Evolutionary conservation across 371 early-diverging fungal species (phyloP).

Genomic region (Basidiobolus heterosporus): DNA sequence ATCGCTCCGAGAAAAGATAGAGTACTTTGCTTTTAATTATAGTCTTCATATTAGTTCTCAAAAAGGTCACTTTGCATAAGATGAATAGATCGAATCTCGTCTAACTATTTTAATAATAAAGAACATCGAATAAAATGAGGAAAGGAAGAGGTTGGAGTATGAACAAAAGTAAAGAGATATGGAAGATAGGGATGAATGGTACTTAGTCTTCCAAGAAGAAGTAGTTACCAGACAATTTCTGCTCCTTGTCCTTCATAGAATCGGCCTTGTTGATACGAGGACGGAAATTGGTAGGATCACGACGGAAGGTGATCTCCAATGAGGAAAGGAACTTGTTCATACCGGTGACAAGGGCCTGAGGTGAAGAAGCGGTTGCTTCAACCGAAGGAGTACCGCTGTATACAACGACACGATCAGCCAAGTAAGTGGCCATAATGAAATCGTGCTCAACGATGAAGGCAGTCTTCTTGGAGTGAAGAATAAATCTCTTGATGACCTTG

Average conservation of each 20-base stretch:
- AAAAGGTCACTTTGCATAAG: too few relatives aligned
- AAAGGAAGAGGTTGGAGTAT: background rate
- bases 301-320: slow-evolving; percentile 96
- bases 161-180: background rate
- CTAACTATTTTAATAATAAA: too few relatives aligned
- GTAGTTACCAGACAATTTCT: slow-evolving; percentile 86
- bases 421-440: slow-evolving; percentile 99
- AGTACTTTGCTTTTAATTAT: too few relatives aligned
- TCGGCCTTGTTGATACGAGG: slow-evolving; percentile 98
- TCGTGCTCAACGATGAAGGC: slow-evolving; percentile 99
- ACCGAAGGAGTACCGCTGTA: slow-evolving; percentile 92
- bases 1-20: too few relatives aligned
- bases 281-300: slow-evolving; percentile 96
- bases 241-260: slow-evolving; percentile 96
- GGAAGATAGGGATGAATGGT: background rate
- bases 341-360: slow-evolving; percentile 84
- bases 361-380: slow-evolving; percentile 60
- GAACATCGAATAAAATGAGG: too few relatives aligned
- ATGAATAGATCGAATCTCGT: too few relatives aligned
- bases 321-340: slow-evolving; percentile 97
- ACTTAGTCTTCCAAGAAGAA: slow-evolving; percentile 62
- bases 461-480: slow-evolving; percentile 92
- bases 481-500: slow-evolving; percentile 98
- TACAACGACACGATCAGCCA: slow-evolving; percentile 98
- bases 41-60: too few relatives aligned